Evolutionary conservation across 2,329 filamentous ascomycete genomes (phyloP).

Genomic region (Fusarium virguliforme): DNA sequence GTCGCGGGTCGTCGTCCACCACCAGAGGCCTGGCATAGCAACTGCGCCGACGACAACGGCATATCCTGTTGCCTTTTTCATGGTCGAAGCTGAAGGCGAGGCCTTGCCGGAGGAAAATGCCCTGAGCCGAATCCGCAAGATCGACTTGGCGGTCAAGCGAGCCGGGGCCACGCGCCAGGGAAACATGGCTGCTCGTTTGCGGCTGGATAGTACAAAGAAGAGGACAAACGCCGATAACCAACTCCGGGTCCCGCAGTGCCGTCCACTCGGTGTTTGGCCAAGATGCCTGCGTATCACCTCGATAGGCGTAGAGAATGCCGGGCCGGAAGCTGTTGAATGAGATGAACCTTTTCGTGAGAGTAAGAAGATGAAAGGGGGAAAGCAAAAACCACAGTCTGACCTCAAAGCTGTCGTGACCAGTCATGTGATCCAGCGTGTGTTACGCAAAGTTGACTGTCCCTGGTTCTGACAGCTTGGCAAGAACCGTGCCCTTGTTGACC

Average conservation of each 20-base stretch:
- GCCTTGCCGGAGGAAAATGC: slow-evolving; percentile 1
- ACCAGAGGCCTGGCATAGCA: slow-evolving; percentile 6
- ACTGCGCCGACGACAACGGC: neutral
- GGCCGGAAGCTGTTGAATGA: neutral
- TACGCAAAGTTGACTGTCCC: neutral
- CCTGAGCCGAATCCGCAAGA: neutral
- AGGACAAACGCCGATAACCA: neutral
- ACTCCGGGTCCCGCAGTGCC: neutral
- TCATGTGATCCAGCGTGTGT: slow-evolving; percentile 9
- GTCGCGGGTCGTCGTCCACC: neutral
- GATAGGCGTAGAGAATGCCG: neutral
- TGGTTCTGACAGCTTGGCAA: slow-evolving; percentile 12
- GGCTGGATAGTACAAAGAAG: slow-evolving; percentile 7
- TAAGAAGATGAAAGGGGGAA: slow-evolving; percentile 2
- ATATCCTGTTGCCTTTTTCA: neutral
- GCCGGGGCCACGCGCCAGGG: slow-evolving; percentile 1
- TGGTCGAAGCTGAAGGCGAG: neutral
- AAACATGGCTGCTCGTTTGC: neutral
- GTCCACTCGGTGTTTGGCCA: neutral
- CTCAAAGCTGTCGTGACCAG: slow-evolving; percentile 4
- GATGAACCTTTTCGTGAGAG: neutral
- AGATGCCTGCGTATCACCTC: neutral
- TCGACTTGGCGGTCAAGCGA: neutral
- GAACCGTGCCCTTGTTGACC: neutral
- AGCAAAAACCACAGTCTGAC: slow-evolving; percentile 6